phyloP scores from a whole-genome alignment of 805 yeast species.

The Starmerella apicola region DNA sequence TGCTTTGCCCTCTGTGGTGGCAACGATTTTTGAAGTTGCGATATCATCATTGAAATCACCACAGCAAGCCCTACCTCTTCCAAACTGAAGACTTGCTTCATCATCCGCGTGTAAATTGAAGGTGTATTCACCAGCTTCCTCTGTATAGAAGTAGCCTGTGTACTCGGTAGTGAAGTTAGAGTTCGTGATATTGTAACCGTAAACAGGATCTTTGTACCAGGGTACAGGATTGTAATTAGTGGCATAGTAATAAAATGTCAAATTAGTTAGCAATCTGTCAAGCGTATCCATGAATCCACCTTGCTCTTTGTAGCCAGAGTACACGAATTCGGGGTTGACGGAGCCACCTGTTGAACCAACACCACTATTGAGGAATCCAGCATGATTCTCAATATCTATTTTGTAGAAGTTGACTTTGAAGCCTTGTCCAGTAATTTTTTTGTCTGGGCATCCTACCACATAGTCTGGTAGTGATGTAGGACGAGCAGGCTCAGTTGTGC shows the following conservation, averaged over 20 bases:
- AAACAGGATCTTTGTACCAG: not conserved
- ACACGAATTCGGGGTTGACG: not conserved
- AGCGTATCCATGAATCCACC: not conserved
- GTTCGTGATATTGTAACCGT: not conserved
- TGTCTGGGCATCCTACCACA: slow-evolving; percentile 1
- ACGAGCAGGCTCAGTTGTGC: too few relatives aligned
- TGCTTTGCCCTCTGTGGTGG: not conserved
- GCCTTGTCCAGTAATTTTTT: not conserved
- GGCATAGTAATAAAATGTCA: not conserved
- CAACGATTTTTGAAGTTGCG: not conserved
- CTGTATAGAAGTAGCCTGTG: slow-evolving; percentile 3
- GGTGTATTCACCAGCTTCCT: slow-evolving; percentile 1
- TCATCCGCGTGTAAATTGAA: slow-evolving; percentile 3
- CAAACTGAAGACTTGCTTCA: slow-evolving; percentile 4
- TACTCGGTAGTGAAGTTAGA: slow-evolving; percentile 1
- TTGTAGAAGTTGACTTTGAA: slow-evolving; percentile 1
- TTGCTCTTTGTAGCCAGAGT: not conserved
- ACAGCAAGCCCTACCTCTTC: slow-evolving; percentile 5
- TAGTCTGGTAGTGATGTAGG: too few relatives aligned
- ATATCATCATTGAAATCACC: slow-evolving; percentile 3
- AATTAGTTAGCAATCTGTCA: slow-evolving; percentile 4
- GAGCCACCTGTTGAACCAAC: not conserved
- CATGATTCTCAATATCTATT: too few relatives aligned
- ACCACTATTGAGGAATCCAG: not conserved
- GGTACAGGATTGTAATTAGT: not conserved